phyloP scores from a whole-genome alignment of 805 yeast genomes.

The Saccharomycopsis javanensis region DNA sequence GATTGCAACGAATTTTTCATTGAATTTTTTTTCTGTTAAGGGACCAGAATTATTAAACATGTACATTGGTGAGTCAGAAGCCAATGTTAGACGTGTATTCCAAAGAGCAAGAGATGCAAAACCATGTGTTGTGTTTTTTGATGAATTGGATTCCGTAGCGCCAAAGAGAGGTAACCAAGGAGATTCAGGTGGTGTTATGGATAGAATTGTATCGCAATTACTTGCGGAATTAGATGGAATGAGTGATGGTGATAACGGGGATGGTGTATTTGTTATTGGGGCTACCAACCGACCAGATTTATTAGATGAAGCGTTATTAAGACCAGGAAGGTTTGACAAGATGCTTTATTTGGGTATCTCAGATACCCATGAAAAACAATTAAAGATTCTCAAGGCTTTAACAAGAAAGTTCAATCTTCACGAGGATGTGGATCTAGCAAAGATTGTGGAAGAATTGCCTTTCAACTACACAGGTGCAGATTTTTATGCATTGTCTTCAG shows the following conservation, averaged over 20 bases:
- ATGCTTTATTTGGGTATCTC: conserved; percentile 89
- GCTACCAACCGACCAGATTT: conserved; percentile 96
- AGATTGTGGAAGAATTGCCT: conserved; percentile 63
- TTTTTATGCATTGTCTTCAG: conserved; percentile 91
- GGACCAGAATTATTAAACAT: conserved; percentile 95
- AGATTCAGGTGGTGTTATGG: conserved; percentile 99
- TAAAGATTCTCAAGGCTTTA: conserved; percentile 75
- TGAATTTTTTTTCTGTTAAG: conserved; percentile 91
- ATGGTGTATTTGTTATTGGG: conserved; percentile 96
- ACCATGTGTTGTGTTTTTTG: conserved; percentile 96
- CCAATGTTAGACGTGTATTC: conserved; percentile 89
- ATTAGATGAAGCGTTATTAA: conserved; percentile 81
- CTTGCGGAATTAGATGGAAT: conserved; percentile 94
- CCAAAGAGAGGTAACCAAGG: conserved; percentile 98
- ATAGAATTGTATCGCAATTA: conserved; percentile 90
- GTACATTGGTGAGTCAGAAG: conserved; percentile 98
- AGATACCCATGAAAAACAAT: conserved; percentile 83
- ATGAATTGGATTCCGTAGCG: conserved; percentile 95
- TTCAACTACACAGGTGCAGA: conserved; percentile 97
- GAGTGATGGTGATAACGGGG: conserved; percentile 66
- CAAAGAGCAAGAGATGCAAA: conserved; percentile 92
- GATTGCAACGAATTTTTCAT: conserved; percentile 88
- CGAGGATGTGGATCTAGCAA: conserved; percentile 45
- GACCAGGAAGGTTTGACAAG: conserved; percentile 95
- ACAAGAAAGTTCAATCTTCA: conserved; percentile 70